These are phyloP conservation scores for Fusarium ramigenum DNA, from an alignment of 2,329 filamentous ascomycete species.

Conservation along the genomic window DNA sequence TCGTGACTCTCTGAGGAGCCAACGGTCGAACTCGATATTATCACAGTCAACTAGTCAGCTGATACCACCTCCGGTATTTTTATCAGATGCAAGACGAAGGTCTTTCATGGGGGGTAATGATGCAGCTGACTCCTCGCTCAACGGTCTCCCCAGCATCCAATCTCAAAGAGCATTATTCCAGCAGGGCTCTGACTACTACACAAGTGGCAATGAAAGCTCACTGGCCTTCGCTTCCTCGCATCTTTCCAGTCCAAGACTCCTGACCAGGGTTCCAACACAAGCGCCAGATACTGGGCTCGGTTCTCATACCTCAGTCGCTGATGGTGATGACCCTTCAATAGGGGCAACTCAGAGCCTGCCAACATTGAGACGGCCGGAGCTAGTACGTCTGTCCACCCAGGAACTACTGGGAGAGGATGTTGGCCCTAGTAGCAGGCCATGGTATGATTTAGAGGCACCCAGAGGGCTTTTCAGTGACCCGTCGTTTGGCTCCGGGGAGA, in stretches of 20 bases:
- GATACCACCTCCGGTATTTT: constrained; percentile 44
- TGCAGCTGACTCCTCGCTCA: constrained; percentile 43
- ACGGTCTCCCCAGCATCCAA: constrained; percentile 40
- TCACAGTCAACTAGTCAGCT: constrained; percentile 46
- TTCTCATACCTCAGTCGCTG: not conserved
- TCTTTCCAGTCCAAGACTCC: constrained; percentile 39
- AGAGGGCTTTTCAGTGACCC: constrained; percentile 41
- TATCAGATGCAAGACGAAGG: constrained; percentile 38
- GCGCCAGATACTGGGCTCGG: not conserved
- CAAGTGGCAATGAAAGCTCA: constrained; percentile 48
- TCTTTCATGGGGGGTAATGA: constrained; percentile 45
- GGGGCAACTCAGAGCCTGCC: constrained; percentile 40
- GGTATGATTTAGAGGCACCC: constrained; percentile 40
- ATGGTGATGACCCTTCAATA: not conserved
- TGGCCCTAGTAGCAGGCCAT: constrained; percentile 27
- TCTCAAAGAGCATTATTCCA: constrained; percentile 29
- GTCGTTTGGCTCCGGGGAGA: constrained; percentile 51
- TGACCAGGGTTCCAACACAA: constrained; percentile 24
- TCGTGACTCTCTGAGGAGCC: constrained; percentile 38
- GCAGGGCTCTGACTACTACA: constrained; percentile 39
- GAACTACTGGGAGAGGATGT: constrained; percentile 29
- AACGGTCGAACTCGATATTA: constrained; percentile 41
- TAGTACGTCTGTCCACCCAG: constrained; percentile 35
- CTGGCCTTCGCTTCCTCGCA: constrained; percentile 46
- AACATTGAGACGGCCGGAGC: constrained; percentile 39